A percentile compares a stretch with the other conserved stretches of the same genome.
phyloP scores from a whole-genome alignment of 2,329 filamentous ascomycete genomes.

The Periconia macrospinosa region DNA sequence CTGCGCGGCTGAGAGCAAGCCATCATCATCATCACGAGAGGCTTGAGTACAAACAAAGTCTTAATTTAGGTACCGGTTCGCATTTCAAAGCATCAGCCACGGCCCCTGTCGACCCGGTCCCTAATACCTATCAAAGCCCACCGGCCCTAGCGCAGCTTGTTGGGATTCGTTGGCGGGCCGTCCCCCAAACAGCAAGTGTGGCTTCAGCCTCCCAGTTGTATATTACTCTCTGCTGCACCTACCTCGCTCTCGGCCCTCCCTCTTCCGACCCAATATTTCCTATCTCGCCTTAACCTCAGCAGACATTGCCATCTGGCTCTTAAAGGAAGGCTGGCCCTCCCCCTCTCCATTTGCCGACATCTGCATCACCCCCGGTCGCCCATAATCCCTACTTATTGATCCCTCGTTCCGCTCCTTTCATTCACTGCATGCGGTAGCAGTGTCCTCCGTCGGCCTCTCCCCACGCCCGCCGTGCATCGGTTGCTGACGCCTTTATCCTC shows the following conservation, averaged over 20 bases:
- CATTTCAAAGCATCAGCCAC: neutral
- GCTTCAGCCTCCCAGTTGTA: neutral
- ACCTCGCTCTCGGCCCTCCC: neutral
- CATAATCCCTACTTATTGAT: slow-evolving; percentile 4
- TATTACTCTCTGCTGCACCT: neutral
- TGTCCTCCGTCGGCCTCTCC: slow-evolving; percentile 12
- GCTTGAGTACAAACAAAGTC: neutral
- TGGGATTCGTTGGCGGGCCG: neutral
- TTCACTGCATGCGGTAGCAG: slow-evolving; percentile 11
- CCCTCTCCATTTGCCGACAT: slow-evolving; percentile 6
- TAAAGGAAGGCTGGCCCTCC: slow-evolving; percentile 35
- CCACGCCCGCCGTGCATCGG: slow-evolving; percentile 13
- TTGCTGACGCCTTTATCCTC: slow-evolving; percentile 13
- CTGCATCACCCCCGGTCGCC: neutral
- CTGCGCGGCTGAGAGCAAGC: no score
- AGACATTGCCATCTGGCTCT: slow-evolving; percentile 21
- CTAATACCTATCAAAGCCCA: slow-evolving; percentile 18
- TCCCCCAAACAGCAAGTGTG: neutral
- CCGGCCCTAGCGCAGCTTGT: neutral
- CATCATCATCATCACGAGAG: no score
- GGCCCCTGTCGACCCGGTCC: neutral
- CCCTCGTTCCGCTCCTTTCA: neutral
- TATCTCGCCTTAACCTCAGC: slow-evolving; percentile 12
- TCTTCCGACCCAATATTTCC: neutral
- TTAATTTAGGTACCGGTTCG: neutral